Evolutionary conservation across 106 monocot species (phyloP), one percentile per base, ranked within the genome.

Genomic region (Cymbidium sinense): DNA sequence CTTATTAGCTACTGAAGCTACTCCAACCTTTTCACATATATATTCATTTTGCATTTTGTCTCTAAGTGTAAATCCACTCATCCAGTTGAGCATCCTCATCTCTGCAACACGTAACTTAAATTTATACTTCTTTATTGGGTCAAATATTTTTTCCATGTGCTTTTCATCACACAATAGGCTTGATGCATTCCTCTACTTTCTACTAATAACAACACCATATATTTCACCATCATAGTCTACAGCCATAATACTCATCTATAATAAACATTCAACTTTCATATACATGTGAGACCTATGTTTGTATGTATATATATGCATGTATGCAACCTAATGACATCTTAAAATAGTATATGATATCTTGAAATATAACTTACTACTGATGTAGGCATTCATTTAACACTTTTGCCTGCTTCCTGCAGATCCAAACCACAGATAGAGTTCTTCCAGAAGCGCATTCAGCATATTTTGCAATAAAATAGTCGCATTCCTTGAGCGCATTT

Each of bases 301-400:
- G 29, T 65, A 43, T 37, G 17, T 54, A 17, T 54, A 54, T 54
- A 18, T 4, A 29, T 27, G 64, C 65, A 43, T 37, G n/a, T 33
- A 33, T 3, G 33, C 62, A n/a, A 58, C 7, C 20, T 64, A 19
- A n/a, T n/a, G n/a, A n/a, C n/a, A n/a, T n/a, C n/a, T n/a, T 61
- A 35, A 74, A 80, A 25, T 71, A 0, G 11, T 3, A 37, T 4
- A 4, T 35, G 34, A 29, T 31, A 12, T 31, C 19, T 43, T 37
- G 37, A 2, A 30, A 64, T 17, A 44, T 0, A 82, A 88, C 88
- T 84, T 88, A 94, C 96, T 79, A 91, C 75, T 91, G 88, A 77
- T 90, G 96, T 81, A 94, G 96, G 81, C 96, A 93, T 70, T 86
- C 86, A 78, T 96, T 96, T 78, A 96, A 78, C 74, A 87, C 89